Conservation (phyloP, 768 basidiomycete species). For the Artomyces pyxidatus region DNA sequence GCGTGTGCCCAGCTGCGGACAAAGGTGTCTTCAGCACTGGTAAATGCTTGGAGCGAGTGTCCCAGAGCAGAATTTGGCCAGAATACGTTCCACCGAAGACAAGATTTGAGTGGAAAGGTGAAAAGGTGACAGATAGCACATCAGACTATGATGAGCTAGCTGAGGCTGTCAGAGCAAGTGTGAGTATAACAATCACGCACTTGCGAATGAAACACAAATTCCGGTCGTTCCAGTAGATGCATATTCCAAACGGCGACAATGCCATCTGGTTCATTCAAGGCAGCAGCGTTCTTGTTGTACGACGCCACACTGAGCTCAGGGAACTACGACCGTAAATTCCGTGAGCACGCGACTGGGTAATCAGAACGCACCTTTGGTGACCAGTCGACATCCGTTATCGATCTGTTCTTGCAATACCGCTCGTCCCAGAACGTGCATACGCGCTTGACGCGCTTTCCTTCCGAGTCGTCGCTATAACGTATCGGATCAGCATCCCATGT, state of each 20-base stretch:
- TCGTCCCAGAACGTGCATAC: conserved; percentile 94
- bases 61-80: conserved; percentile 97
- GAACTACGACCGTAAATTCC: conserved; percentile 45
- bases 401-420: conserved; percentile 83
- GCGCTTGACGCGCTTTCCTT: conserved; percentile 84
- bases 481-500: conserved; percentile 1
- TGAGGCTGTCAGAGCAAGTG: conserved; percentile 7
- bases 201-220: conserved; percentile 98
- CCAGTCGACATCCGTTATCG: conserved; percentile 96
- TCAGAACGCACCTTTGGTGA: conserved; percentile 71
- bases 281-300: conserved; percentile 95
- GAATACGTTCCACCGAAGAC: conserved; percentile 99
- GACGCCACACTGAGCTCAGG: conserved; percentile 93
- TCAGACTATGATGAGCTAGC: conserved; percentile 61
- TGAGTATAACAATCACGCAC: conserved; percentile 36
- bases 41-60: conserved; percentile 92
- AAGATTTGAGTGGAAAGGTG: conserved; percentile 95
- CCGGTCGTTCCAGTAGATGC: conserved; percentile 89
- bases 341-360: neutral
- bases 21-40: conserved; percentile 95
- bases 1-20: conserved; percentile 94
- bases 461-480: conserved; percentile 71
- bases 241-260: conserved; percentile 97
- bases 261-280: conserved; percentile 92
- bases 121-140: conserved; percentile 93